Base-by-base conservation (phyloP, 352 stramenopile genomes). In the Phytophthora tentaculata region DNA sequence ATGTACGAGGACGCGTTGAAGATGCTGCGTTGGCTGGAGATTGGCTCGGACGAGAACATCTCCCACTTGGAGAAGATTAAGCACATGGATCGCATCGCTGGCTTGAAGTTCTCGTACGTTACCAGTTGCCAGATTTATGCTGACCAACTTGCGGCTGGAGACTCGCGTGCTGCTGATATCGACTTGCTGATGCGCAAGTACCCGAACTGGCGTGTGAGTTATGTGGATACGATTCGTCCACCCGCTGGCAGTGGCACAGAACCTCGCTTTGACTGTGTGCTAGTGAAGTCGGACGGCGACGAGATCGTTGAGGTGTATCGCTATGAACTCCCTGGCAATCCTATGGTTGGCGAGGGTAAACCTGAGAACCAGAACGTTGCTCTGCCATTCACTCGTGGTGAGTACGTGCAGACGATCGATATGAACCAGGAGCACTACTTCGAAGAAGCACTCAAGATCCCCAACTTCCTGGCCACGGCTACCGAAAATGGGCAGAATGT, bases 161-260 rank as follows among this genome's bases (percentile, higher is more conserved):
- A 96, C 52, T 75, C 75, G 1, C 83, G 86, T 19, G 88, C 89
- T 26, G 93, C 98, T 8, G 97, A 99, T 72, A 99, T 99, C 65
- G 97, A 99, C 55, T 75, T 98, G 23, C 82, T 99, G 2, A 97
- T 99, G 90, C 91, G 96, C 17, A 95, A 98, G 60, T 98, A 98
- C 80, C 97, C 96, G 22, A 98, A 98, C 73, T 93, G 88, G 74
- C 91, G 90, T 43, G 90, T 97, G 48, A 94, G 86, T 37, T 97
- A 97, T 65, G 86, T 97, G 10, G 88, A 97, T 49, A 94, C 86
- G 56, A 87, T 94, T 49, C 74, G 77, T 9, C 94, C 69, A 73
- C 92, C 84, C 20, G 63, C 61, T n/a, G 86, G 71, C 56, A 96
- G 74, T 52, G 80, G 63, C 61, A 81, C 69, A 2, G 89, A 88